These are phyloP conservation scores for Cutaneotrichosporon arboriforme DNA, from an alignment of 1,284 basidiomycete species.

Conservation along the genomic window DNA sequence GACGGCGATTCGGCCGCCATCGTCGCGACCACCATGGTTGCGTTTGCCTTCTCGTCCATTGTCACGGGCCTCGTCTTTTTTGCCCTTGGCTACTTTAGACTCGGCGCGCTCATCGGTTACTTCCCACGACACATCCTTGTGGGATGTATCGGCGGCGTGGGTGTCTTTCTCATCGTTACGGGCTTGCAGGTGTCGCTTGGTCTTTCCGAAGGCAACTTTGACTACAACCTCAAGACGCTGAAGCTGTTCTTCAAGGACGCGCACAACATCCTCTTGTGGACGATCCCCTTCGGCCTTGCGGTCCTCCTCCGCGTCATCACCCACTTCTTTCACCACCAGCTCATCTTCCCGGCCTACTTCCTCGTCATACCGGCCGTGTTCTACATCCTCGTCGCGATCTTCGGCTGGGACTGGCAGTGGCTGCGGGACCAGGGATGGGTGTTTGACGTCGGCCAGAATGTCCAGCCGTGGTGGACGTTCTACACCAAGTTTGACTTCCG, in stretches of 20 bases:
- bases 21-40: slow-evolving; percentile 83
- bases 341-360: slow-evolving; percentile 90
- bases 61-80: slow-evolving; percentile 90
- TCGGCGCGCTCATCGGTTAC: slow-evolving; percentile 86
- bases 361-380: slow-evolving; percentile 75
- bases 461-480: slow-evolving; percentile 74
- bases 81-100: slow-evolving; percentile 70
- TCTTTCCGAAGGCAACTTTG: slow-evolving; percentile 73
- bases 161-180: slow-evolving; percentile 82
- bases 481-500: slow-evolving; percentile 67
- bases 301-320: slow-evolving; percentile 76
- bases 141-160: slow-evolving; percentile 94
- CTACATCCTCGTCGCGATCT: slow-evolving; percentile 68
- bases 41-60: slow-evolving; percentile 84
- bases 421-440: slow-evolving; percentile 74
- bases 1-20: slow-evolving; percentile 67
- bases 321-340: slow-evolving; percentile 72
- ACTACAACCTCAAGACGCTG: slow-evolving; percentile 60
- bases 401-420: slow-evolving; percentile 58
- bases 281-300: slow-evolving; percentile 70
- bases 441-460: slow-evolving; percentile 67
- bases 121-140: slow-evolving; percentile 95
- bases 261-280: slow-evolving; percentile 67
- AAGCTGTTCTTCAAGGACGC: slow-evolving; percentile 57
- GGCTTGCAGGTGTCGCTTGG: slow-evolving; percentile 80